phyloP scores from a whole-genome alignment of 1,284 basidiomycete genomes.

The Cryptococcus neoformans region DNA sequence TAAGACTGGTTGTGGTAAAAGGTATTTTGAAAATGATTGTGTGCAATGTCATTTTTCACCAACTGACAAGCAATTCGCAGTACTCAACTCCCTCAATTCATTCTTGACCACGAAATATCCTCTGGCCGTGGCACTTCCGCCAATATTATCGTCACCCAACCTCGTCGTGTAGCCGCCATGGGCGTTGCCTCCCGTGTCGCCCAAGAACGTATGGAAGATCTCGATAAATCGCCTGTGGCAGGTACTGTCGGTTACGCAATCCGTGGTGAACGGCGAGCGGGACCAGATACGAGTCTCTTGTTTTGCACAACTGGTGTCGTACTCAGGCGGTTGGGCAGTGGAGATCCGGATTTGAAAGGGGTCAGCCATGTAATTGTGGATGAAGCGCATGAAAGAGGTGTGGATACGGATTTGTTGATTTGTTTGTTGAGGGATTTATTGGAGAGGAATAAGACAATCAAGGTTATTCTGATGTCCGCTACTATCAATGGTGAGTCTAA shows the following conservation, averaged over 20 bases:
- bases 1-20: slow-evolving; percentile 78
- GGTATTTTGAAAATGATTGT: slow-evolving; percentile 47
- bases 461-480: slow-evolving; percentile 58
- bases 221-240: slow-evolving; percentile 43
- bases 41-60: background rate
- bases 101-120: slow-evolving; percentile 73
- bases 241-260: slow-evolving; percentile 86
- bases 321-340: slow-evolving; percentile 67
- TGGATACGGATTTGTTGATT: slow-evolving; percentile 85
- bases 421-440: slow-evolving; percentile 79
- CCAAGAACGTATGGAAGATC: slow-evolving; percentile 74
- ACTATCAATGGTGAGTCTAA: slow-evolving; percentile 66
- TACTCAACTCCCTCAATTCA: slow-evolving; percentile 75
- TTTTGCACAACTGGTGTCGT: slow-evolving; percentile 95
- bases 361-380: slow-evolving; percentile 88
- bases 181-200: slow-evolving; percentile 87
- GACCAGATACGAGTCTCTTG: slow-evolving; percentile 66
- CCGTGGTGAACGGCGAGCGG: slow-evolving; percentile 77
- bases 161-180: slow-evolving; percentile 82
- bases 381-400: slow-evolving; percentile 87
- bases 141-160: slow-evolving; percentile 86
- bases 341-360: slow-evolving; percentile 65
- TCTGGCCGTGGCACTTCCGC: slow-evolving; percentile 62
- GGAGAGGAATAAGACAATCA: slow-evolving; percentile 65
- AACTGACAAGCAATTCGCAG: slow-evolving; percentile 3